Base-by-base conservation (phyloP, 441 rosid genomes). In the Populus tomentosa region DNA sequence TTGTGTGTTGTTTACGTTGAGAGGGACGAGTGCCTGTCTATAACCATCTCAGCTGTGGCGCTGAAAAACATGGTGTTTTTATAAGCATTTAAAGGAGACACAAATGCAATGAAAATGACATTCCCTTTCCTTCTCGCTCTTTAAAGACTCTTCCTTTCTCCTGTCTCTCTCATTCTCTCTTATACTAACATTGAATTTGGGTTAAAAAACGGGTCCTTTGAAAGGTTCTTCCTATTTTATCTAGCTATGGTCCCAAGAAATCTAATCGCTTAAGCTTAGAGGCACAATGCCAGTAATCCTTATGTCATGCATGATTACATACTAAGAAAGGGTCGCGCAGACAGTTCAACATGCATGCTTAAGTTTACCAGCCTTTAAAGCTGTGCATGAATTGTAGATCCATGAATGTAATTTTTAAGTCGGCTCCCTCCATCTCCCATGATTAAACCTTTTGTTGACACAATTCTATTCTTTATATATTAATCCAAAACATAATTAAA, bases 31-130 rank as follows among this genome's bases (percentile, higher is more conserved):
- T 74, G 87, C 84, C 85, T 81, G 87, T 76, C 77, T 32, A 61
- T 61, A 81, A 80, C 87, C 86, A 85, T 83, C 83, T 72, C 87
- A 84, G 83, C 88, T 82, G 83, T 78, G 87, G 91, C 91, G 87
- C 91, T 88, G 91, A 88, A 88, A 88, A 88, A 77, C 91, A 88
- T 88, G 91, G 79, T 66, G 72, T 80, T 80, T 83, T 75, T 69
- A 65, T 83, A 69, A 74, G 80, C 83, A 81, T 82, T 85, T 79
- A 82, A 84, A 77, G 71, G 79, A 40, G 79, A 81, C 84, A 79
- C 85, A 80, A 80, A 79, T 81, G 83, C 84, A 62, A 76, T 80
- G 88, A 86, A 79, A 85, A 78, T 75, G 87, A 83, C 87, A 70
- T 74, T 50, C 75, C 74, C 68, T 75, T 74, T 32, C 26, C 65